These are phyloP conservation scores for Zygosaccharomyces gambellarensis DNA, from an alignment of 805 yeast species.

Conservation along the genomic window DNA sequence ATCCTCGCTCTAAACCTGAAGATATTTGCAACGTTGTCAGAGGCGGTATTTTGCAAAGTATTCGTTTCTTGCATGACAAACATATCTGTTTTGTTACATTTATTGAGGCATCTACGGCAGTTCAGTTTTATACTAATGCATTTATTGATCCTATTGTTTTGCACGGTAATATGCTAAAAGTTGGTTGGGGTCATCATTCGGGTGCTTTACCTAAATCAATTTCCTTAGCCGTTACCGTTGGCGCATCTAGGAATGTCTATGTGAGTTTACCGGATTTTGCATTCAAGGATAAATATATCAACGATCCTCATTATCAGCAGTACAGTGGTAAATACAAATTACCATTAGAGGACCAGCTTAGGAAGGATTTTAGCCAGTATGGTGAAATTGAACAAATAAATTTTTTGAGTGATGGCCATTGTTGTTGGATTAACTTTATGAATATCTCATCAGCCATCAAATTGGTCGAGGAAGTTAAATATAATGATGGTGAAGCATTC, in stretches of 20 bases:
- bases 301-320: constrained; percentile 33
- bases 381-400: constrained; percentile 77
- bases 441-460: constrained; percentile 59
- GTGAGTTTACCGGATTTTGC: constrained; percentile 50
- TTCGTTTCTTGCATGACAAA: constrained; percentile 48
- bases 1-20: constrained; percentile 59
- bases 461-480: constrained; percentile 52
- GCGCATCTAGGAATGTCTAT: constrained; percentile 75
- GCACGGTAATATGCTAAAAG: constrained; percentile 56
- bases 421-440: constrained; percentile 71
- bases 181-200: constrained; percentile 69
- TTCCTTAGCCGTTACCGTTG: constrained; percentile 59
- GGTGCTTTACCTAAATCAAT: constrained; percentile 57
- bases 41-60: constrained; percentile 67
- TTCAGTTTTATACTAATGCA: constrained; percentile 58
- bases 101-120: constrained; percentile 58
- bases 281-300: constrained; percentile 36
- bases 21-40: constrained; percentile 72
- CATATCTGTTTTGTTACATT: constrained; percentile 67
- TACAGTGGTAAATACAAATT: constrained; percentile 29
- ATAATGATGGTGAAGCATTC: constrained; percentile 32
- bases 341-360: constrained; percentile 47
- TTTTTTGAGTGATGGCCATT: constrained; percentile 59
- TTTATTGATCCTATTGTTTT: constrained; percentile 55
- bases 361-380: constrained; percentile 56